These are phyloP conservation scores for Alternaria longipes DNA, from an alignment of 2,329 filamentous ascomycete genomes.

Conservation along the genomic window DNA sequence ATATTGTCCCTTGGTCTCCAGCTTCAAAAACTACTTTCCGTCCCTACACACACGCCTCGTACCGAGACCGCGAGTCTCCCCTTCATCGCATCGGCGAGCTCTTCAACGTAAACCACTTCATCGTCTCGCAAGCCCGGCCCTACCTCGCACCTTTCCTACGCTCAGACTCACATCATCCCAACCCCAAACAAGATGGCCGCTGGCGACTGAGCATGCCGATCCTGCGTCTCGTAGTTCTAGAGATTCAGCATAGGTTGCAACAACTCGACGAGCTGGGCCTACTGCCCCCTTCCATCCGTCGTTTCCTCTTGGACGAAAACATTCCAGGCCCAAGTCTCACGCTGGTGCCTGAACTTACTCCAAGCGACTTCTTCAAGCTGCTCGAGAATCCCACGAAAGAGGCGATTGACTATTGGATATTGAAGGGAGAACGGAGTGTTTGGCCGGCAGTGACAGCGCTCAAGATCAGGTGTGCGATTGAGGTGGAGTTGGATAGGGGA, in stretches of 20 bases:
- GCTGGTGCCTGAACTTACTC: conserved; percentile 79
- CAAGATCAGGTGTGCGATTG: conserved; percentile 82
- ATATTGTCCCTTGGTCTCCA: conserved; percentile 77
- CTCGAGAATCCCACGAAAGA: conserved; percentile 83
- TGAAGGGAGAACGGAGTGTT: conserved; percentile 83
- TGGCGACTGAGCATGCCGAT: conserved; percentile 65
- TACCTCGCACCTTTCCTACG: conserved; percentile 88
- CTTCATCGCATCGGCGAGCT: conserved; percentile 79
- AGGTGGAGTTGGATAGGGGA: conserved; percentile 85
- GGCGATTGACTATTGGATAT: conserved; percentile 84
- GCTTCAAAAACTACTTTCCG: conserved; percentile 68
- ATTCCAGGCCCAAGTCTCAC: conserved; percentile 81
- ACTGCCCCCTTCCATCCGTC: conserved; percentile 73
- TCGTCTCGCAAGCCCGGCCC: conserved; percentile 89
- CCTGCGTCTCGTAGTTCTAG: conserved; percentile 75
- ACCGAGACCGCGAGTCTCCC: conserved; percentile 72
- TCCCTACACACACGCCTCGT: conserved; percentile 71
- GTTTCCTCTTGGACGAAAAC: conserved; percentile 83
- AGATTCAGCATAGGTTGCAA: conserved; percentile 80
- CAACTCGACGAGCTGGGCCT: conserved; percentile 82
- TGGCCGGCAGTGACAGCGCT: conserved; percentile 90
- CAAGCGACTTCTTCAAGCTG: conserved; percentile 77
- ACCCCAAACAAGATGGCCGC: conserved; percentile 66
- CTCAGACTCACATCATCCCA: conserved; percentile 79
- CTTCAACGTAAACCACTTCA: conserved; percentile 95